These are phyloP conservation scores for Rhodotorula sp. DNA, from an alignment of 1,284 basidiomycete genomes.

Conservation along the genomic window DNA sequence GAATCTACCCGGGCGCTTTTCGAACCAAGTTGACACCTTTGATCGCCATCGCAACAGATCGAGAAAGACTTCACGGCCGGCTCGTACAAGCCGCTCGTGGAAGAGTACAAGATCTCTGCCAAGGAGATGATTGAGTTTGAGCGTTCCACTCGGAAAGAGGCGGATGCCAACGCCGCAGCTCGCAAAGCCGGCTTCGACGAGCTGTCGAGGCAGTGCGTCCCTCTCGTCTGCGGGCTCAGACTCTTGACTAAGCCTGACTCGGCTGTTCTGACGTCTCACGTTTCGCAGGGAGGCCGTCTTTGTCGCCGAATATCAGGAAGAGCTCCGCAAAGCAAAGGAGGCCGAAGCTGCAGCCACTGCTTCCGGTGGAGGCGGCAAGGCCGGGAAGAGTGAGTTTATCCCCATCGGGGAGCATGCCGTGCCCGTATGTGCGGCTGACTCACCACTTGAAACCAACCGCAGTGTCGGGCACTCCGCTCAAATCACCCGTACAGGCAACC, in stretches of 20 bases:
- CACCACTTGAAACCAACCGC: neutral
- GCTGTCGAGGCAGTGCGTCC: slow-evolving; percentile 17
- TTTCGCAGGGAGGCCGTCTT: slow-evolving; percentile 12
- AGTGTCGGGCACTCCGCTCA: slow-evolving; percentile 28
- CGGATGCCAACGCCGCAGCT: neutral
- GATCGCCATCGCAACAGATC: slow-evolving; percentile 48
- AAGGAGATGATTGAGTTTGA: slow-evolving; percentile 25
- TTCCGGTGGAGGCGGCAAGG: slow-evolving; percentile 8
- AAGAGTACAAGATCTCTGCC: slow-evolving; percentile 25
- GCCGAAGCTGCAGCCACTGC: slow-evolving; percentile 6
- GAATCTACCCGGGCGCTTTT: neutral
- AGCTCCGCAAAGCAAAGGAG: slow-evolving; percentile 15
- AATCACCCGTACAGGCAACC: slow-evolving; percentile 23
- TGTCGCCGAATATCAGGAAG: slow-evolving; percentile 16
- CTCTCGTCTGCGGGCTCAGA: neutral
- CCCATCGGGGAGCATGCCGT: too few species aligned
- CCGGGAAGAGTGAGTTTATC: neutral
- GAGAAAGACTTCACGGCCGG: slow-evolving; percentile 64
- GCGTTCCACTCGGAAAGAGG: slow-evolving; percentile 6
- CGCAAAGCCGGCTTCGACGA: slow-evolving; percentile 15
- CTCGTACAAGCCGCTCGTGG: slow-evolving; percentile 59
- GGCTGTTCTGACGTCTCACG: neutral
- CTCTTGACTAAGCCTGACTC: neutral
- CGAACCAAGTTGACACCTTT: too few species aligned
- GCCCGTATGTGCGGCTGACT: neutral